A percentile compares a stretch with the other conserved stretches of the same genome.
These are phyloP conservation scores for Thymus mandschuricus DNA, from an alignment of 257 asterid genomes.

Conservation along the genomic window DNA sequence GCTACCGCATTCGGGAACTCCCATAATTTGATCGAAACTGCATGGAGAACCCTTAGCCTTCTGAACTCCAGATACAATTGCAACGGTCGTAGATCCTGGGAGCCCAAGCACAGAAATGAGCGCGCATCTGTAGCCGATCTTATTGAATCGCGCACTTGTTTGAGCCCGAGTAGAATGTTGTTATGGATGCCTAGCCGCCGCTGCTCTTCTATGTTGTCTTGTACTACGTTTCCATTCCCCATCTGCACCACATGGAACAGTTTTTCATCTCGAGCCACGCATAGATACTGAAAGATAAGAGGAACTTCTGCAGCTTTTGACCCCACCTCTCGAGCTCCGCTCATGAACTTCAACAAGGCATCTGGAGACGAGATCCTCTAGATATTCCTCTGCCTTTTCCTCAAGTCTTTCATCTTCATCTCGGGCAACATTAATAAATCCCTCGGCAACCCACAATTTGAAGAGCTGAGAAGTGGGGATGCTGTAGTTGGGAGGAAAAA, in stretches of 20 bases:
- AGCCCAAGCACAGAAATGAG: slow-evolving; percentile 20
- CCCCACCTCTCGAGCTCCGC: neutral
- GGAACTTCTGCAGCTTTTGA: neutral
- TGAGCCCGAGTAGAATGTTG: neutral
- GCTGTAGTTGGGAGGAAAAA: neutral
- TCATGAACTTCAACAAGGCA: neutral
- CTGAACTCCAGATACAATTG: neutral
- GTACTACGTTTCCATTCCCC: neutral
- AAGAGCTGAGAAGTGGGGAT: slow-evolving; percentile 11
- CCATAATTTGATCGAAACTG: neutral
- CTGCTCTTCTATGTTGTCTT: neutral
- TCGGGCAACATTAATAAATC: neutral
- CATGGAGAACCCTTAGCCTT: slow-evolving; percentile 24
- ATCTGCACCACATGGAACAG: no score
- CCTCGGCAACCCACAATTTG: slow-evolving; percentile 18
- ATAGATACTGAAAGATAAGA: no score
- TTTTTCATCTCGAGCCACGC: no score
- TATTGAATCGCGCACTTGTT: neutral
- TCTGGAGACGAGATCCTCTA: slow-evolving; percentile 19
- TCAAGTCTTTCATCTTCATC: slow-evolving; percentile 5
- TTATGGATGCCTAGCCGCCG: slow-evolving; percentile 26
- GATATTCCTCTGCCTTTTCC: slow-evolving; percentile 1
- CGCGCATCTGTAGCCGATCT: slow-evolving; percentile 5
- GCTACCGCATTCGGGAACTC: slow-evolving; percentile 4
- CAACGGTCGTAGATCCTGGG: neutral